Base-by-base conservation (phyloP, 208 protist species). In the Wallacemonas collosoma region DNA sequence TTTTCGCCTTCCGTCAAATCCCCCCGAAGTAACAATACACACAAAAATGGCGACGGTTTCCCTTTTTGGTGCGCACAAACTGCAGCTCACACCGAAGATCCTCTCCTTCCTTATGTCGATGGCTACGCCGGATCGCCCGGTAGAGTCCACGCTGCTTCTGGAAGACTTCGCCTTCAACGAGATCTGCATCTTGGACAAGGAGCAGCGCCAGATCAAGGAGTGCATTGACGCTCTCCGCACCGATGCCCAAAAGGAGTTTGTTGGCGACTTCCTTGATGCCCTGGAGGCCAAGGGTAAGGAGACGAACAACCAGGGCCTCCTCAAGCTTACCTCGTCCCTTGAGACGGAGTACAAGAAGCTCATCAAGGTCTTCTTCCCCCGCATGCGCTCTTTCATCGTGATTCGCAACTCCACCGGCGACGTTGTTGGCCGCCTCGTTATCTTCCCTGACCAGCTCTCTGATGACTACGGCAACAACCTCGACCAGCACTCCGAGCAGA, bases 391-490 rank as follows among this genome's bases (percentile, higher is more conserved):
- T 58, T 83, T 77, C 58, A 3, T 76, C 47, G 79, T 88, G 40
- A 71, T 79, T 43, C 63, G 73, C 54, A 72, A 73, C 50, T 79
- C 79, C 15, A 82, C 79, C 38, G 54, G 71, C 48, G 67, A 76
- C 44, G 14, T 63, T 44, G 45, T 88, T 26, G 79, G 79, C 50
- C 77, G 82, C 60, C 51, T 88, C 3, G 63, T 85, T 35, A 65
- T 65, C 50, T 85, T 85, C 68, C 82, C 79, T 0, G 79, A 80
- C 14, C 79, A 88, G 68, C 72, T 84, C 63, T 81, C 79, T 40
- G 79, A 88, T 48, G 82, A 87, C 79, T 87, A 80, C 58, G 82
- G 82, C 73, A 84, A 82, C 76, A 87, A 87, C 76, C 82, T 88
- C n/a, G 82, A 88, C n/a, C 68, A 72, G 69, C 79, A 68, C 76